These are phyloP conservation scores for Peziza echinospora DNA, from an alignment of 495 filamentous ascomycete species.

Conservation along the genomic window DNA sequence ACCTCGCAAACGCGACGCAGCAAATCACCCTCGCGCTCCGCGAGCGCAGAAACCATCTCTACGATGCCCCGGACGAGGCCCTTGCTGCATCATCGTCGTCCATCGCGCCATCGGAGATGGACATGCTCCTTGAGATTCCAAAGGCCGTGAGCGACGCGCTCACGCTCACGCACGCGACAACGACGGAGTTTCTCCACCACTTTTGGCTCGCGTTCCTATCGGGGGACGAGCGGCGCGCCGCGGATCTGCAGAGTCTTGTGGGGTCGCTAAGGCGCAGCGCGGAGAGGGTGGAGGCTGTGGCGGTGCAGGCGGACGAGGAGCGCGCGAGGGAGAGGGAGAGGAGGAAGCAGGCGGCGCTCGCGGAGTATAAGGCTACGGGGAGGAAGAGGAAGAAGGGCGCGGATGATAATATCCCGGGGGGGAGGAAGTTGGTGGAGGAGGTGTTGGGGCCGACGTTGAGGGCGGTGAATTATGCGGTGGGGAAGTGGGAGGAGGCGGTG, in stretches of 20 bases:
- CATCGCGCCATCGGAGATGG: constrained; percentile 23
- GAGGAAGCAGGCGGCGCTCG: constrained; percentile 43
- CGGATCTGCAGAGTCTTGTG: constrained; percentile 51
- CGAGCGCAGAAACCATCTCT: constrained; percentile 32
- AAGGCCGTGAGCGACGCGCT: constrained; percentile 45
- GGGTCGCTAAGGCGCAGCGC: constrained; percentile 54
- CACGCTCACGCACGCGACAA: constrained; percentile 71
- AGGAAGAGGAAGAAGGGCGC: constrained; percentile 45
- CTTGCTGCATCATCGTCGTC: constrained; percentile 8
- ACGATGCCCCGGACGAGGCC: constrained; percentile 20
- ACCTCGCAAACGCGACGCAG: constrained; percentile 22
- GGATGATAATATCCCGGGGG: constrained; percentile 37
- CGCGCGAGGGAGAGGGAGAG: constrained; percentile 34
- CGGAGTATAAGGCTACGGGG: constrained; percentile 44
- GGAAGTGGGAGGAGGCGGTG: constrained; percentile 11
- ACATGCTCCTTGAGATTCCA: constrained; percentile 36
- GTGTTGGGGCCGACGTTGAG: constrained; percentile 48
- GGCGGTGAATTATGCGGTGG: constrained; percentile 38
- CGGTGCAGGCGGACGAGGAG: constrained; percentile 54
- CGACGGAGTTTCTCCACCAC: constrained; percentile 82
- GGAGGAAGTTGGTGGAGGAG: constrained; percentile 48
- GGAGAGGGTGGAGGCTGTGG: constrained; percentile 65
- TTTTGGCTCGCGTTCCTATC: constrained; percentile 85
- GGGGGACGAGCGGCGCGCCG: constrained; percentile 51
- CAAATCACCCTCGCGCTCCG: constrained; percentile 28